Evolutionary conservation across 257 asterid genomes (phyloP).

Genomic region (Solanum lignicaule): DNA sequence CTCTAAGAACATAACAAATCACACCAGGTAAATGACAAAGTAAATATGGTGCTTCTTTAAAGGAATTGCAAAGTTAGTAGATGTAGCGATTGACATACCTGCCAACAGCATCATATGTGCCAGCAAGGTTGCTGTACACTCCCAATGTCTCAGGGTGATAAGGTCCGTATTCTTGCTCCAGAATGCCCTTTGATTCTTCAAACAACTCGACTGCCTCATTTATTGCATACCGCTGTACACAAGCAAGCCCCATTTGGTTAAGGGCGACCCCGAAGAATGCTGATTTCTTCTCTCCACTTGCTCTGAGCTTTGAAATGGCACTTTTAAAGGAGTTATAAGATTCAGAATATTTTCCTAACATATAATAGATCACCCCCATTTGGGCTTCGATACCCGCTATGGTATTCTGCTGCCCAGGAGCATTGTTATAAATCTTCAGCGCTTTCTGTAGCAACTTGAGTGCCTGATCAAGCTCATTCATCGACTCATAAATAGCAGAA

Average conservation of each 20-base stretch:
- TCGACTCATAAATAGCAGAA: slow-evolving; percentile 82
- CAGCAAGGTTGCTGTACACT: slow-evolving; percentile 91
- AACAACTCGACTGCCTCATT: slow-evolving; percentile 74
- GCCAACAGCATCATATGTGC: slow-evolving; percentile 90
- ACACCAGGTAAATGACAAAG: not conserved
- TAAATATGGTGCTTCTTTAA: not conserved
- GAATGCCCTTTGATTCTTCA: slow-evolving; percentile 75
- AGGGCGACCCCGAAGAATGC: slow-evolving; percentile 90
- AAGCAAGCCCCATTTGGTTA: slow-evolving; percentile 90
- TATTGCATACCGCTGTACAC: slow-evolving; percentile 74
- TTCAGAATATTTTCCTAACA: slow-evolving; percentile 68
- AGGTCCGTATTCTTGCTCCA: slow-evolving; percentile 90
- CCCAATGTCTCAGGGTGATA: slow-evolving; percentile 94
- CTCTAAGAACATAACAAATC: not conserved
- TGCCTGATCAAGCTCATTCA: slow-evolving; percentile 84
- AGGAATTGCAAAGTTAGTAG: not conserved
- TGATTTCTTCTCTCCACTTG: slow-evolving; percentile 79
- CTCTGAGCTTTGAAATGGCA: slow-evolving; percentile 70
- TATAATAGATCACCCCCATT: slow-evolving; percentile 81
- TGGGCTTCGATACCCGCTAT: slow-evolving; percentile 91
- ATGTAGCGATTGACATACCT: slow-evolving; percentile 33
- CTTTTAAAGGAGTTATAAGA: slow-evolving; percentile 51
- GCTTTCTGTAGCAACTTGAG: slow-evolving; percentile 78
- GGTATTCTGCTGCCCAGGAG: slow-evolving; percentile 86
- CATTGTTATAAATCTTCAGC: slow-evolving; percentile 64